phyloP scores from a whole-genome alignment of 1,284 basidiomycete genomes.

The Ceratobasidium sp. region DNA sequence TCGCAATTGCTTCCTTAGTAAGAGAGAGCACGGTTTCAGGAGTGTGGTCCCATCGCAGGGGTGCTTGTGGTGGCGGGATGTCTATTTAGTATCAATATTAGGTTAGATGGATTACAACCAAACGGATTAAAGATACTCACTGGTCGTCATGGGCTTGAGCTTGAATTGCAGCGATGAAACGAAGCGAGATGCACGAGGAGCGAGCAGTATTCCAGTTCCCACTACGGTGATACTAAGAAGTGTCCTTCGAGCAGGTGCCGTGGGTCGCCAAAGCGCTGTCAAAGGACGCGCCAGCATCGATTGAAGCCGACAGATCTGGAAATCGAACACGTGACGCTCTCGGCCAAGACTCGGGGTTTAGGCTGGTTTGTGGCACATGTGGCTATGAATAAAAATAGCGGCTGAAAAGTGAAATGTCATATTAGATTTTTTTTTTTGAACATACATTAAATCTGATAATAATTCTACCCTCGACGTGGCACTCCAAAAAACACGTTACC shows the following conservation, averaged over 20 bases:
- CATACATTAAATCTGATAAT: too few relatives aligned
- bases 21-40: slow-evolving; percentile 70
- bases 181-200: slow-evolving; percentile 28
- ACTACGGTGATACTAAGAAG: slow-evolving; percentile 31
- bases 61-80: slow-evolving; percentile 70
- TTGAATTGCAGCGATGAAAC: slow-evolving; percentile 24
- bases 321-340: slow-evolving; percentile 11
- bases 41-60: slow-evolving; percentile 78
- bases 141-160: slow-evolving; percentile 20
- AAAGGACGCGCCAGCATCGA: slow-evolving; percentile 37
- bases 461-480: too few relatives aligned
- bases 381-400: too few relatives aligned
- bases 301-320: slow-evolving; percentile 7
- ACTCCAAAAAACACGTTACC: too few relatives aligned
- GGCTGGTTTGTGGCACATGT: too few relatives aligned
- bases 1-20: slow-evolving; percentile 71
- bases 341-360: too few relatives aligned
- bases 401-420: too few relatives aligned
- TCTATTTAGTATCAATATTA: background rate
- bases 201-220: slow-evolving; percentile 15
- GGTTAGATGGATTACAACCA: background rate
- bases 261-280: slow-evolving; percentile 28
- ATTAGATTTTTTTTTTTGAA: too few relatives aligned
- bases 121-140: background rate
- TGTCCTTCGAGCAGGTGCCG: slow-evolving; percentile 7